phyloP scores from a whole-genome alignment of 1,284 basidiomycete species.

The Inonotus hispidus region DNA sequence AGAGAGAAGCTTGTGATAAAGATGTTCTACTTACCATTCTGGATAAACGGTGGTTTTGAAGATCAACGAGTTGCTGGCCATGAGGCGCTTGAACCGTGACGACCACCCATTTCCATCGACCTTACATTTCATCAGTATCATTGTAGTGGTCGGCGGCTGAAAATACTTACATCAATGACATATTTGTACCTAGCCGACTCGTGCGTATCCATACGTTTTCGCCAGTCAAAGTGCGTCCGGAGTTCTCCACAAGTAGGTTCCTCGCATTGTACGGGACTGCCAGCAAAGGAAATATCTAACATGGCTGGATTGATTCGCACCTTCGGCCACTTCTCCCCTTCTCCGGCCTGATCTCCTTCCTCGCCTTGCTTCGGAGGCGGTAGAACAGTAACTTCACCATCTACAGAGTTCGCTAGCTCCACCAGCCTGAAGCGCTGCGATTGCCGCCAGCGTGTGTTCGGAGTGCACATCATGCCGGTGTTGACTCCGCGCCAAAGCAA shows the following conservation, averaged over 20 bases:
- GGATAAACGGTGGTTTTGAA: constrained; percentile 63
- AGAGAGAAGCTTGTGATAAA: neutral
- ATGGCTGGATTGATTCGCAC: constrained; percentile 40
- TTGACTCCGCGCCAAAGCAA: constrained; percentile 65
- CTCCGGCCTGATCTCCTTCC: constrained; percentile 37
- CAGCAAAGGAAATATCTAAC: constrained; percentile 55
- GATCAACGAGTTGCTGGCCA: constrained; percentile 56
- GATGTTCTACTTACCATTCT: constrained; percentile 46
- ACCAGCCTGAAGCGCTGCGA: constrained; percentile 42
- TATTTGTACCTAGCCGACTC: constrained; percentile 60
- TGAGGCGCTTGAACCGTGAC: constrained; percentile 60
- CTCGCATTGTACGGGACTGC: constrained; percentile 33
- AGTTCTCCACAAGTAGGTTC: constrained; percentile 39
- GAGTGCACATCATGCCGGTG: constrained; percentile 53
- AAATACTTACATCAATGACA: constrained; percentile 48
- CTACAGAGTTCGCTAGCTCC: constrained; percentile 29
- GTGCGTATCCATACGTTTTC: constrained; percentile 33
- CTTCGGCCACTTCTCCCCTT: constrained; percentile 31
- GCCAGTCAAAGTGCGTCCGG: constrained; percentile 43
- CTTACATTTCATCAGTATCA: constrained; percentile 26
- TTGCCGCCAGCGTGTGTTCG: constrained; percentile 42
- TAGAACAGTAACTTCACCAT: constrained; percentile 34
- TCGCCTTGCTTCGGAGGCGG: constrained; percentile 22
- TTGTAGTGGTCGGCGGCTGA: neutral
- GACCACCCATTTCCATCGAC: constrained; percentile 72